Conservation (phyloP, 345 rosid genomes). For the Zanthoxylum bungeanum region DNA sequence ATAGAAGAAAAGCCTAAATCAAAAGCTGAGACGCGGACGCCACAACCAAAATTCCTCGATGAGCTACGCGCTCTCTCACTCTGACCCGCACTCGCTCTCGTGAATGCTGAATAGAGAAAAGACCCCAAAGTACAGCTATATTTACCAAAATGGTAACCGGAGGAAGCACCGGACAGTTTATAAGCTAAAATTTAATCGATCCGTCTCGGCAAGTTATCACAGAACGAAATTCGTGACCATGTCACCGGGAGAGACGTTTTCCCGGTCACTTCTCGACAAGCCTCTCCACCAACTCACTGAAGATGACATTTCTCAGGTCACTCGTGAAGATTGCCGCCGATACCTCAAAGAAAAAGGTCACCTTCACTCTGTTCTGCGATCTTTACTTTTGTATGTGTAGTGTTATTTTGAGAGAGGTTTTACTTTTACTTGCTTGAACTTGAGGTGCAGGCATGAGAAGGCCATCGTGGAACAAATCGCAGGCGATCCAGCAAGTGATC, state of each 20-base stretch:
- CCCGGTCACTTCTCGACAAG: conserved; percentile 36
- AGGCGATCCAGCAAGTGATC: conserved; percentile 56
- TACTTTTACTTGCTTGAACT: not conserved
- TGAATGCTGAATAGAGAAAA: not conserved
- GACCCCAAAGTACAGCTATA: conserved; percentile 2
- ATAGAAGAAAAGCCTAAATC: not conserved
- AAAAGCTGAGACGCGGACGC: conserved; percentile 17
- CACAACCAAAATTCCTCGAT: not conserved
- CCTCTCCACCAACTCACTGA: conserved; percentile 44
- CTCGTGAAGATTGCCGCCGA: conserved; percentile 56
- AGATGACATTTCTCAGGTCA: conserved; percentile 52
- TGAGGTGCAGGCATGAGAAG: conserved; percentile 41
- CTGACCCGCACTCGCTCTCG: not conserved
- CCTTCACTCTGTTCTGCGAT: not conserved
- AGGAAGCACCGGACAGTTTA: conserved; percentile 3
- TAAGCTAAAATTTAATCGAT: conserved; percentile 2
- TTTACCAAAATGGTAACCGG: conserved; percentile 20
- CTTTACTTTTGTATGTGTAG: not conserved
- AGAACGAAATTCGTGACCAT: conserved; percentile 14
- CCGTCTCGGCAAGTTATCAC: not conserved
- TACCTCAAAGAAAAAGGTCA: conserved; percentile 46
- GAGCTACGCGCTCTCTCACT: not conserved
- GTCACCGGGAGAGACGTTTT: conserved; percentile 30
- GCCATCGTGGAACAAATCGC: conserved; percentile 61
- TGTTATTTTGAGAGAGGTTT: not conserved